Base-by-base conservation (phyloP, 495 filamentous ascomycete species). In the Daldinia bambusicola region DNA sequence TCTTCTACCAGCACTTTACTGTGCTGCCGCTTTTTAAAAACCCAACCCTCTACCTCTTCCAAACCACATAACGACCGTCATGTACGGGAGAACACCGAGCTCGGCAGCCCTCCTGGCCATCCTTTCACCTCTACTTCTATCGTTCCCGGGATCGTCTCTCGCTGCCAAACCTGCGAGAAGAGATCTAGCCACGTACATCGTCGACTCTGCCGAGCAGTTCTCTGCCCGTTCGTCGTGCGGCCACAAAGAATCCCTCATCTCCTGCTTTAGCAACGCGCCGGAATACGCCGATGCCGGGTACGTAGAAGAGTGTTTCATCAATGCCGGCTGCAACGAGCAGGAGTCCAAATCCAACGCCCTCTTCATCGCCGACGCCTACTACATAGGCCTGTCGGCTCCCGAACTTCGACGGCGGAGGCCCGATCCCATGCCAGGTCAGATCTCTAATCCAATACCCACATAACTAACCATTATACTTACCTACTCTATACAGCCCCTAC, bases 251-350 rank as follows among this genome's bases (percentile, higher is more conserved):
- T 73, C 76, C 3, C 69, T 83, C 30, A 66, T 70, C 56, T 57
- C 77, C 72, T 83, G 81, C 60, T 77, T 83, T 72, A 22, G 37
- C 5, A 20, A 50, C 34, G 59, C 50, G 4, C 55, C 66, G 50
- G 58, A 50, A 43, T 56, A 69, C 63, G 65, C 77, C 55, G 58
- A 70, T 22, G 45, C 60, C 18, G 56, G 55, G 8, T 72, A 78
- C 40, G 64, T 83, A 31, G 78, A 82, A 60, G 69, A 53, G 13
- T 84, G 82, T 67, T 83, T 82, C 70, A 43, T 62, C 22, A 67
- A 75, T 55, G 78, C 78, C 31, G 81, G 80, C 30, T 84, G 83
- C 77, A 77, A 77, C 78, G 2, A 13, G 55, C 40, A 74, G 70
- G 80, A 83, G 57, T 70, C 81, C 20, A 48, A 55, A 41, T 74